Conservation (phyloP, 306 rosid species). For the Bauhinia variegata region DNA sequence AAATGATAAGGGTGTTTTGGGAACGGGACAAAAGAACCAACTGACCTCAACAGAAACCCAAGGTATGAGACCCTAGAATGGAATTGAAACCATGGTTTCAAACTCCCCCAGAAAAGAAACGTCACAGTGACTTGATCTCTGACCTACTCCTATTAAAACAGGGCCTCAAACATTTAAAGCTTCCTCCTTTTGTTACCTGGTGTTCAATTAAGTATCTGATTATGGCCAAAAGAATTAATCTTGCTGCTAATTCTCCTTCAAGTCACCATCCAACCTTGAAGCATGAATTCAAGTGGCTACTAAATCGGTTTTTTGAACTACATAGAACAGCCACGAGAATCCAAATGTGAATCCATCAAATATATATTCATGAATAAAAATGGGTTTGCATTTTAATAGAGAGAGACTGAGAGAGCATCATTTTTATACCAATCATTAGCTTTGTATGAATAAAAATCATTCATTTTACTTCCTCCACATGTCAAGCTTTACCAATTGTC, state of each 20-base stretch:
- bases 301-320: slow-evolving; percentile 16
- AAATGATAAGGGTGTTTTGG: slow-evolving; percentile 33
- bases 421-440: slow-evolving; percentile 25
- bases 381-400: slow-evolving; percentile 36
- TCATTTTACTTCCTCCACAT: slow-evolving; percentile 22
- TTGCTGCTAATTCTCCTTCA: slow-evolving; percentile 61
- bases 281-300: slow-evolving; percentile 35
- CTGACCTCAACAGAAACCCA: slow-evolving; percentile 31
- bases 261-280: slow-evolving; percentile 44
- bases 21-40: slow-evolving; percentile 5
- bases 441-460: slow-evolving; percentile 38
- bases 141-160: slow-evolving; percentile 46
- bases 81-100: slow-evolving; percentile 67
- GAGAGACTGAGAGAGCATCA: slow-evolving; percentile 18
- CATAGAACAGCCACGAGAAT: neutral
- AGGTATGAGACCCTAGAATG: slow-evolving; percentile 42
- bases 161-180: slow-evolving; percentile 19
- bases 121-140: neutral
- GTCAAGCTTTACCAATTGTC: slow-evolving; percentile 63
- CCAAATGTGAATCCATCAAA: slow-evolving; percentile 23
- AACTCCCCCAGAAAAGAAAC: slow-evolving; percentile 21
- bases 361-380: slow-evolving; percentile 33
- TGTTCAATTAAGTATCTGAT: slow-evolving; percentile 18
- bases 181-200: neutral
- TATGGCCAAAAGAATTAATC: slow-evolving; percentile 60